Conservation (phyloP, 129 eudicot genomes). For the Arctium lappa region DNA sequence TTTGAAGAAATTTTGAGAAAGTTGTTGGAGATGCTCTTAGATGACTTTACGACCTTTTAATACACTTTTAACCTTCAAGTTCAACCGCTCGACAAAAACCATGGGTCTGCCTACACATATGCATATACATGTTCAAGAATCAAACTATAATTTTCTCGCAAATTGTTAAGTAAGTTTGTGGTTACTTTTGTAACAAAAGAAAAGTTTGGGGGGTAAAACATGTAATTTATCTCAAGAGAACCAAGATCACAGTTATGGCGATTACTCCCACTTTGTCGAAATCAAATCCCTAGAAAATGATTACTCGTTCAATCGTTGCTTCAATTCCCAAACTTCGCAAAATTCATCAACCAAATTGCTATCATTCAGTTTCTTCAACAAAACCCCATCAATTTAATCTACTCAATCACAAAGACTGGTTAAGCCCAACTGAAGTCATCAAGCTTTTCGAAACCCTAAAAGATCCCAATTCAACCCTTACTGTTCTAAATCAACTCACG, state of each 20-base stretch:
- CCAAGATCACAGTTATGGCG: background rate
- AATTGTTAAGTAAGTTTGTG: background rate
- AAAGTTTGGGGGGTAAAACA: background rate
- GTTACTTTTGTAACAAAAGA: background rate
- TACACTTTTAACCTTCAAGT: too few relatives aligned
- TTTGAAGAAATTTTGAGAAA: too few relatives aligned
- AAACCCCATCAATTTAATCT: slow-evolving; percentile 29
- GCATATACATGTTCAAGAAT: background rate
- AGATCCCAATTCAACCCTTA: slow-evolving; percentile 58
- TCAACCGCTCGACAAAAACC: too few relatives aligned
- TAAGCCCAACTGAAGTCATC: slow-evolving; percentile 66
- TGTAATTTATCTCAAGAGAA: background rate
- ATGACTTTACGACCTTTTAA: too few relatives aligned
- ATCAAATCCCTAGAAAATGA: slow-evolving; percentile 21
- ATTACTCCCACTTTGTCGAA: background rate
- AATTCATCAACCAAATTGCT: slow-evolving; percentile 8
- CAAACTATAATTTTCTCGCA: background rate
- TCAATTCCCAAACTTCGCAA: slow-evolving; percentile 22
- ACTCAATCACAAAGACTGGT: slow-evolving; percentile 75
- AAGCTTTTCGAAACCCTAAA: slow-evolving; percentile 54
- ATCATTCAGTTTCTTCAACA: slow-evolving; percentile 28
- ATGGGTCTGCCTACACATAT: too few relatives aligned
- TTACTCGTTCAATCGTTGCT: slow-evolving; percentile 12
- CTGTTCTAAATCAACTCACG: slow-evolving; percentile 51
- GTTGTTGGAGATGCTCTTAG: too few relatives aligned